Base-by-base conservation (phyloP, 192 early-diverging fungal genomes). In the Pilaira anomala region DNA sequence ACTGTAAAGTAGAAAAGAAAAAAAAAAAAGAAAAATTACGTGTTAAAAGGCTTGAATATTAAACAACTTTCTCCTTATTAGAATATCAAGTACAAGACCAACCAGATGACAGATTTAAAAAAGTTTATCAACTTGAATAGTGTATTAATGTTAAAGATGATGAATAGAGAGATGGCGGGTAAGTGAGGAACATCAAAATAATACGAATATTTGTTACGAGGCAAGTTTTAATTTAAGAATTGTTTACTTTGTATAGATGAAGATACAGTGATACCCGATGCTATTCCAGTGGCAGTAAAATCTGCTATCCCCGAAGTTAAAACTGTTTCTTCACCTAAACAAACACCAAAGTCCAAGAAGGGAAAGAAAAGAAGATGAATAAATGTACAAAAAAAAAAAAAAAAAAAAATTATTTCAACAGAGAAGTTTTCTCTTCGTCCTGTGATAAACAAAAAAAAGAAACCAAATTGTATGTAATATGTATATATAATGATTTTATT, bases 61-160 rank as follows among this genome's bases (percentile, higher is more conserved):
- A 18, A 30, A 28, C 28, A 40, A 30, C 16, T 45, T 48, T 22
- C 39, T 36, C 14, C 40, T 29, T 2, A 24, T 8, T 42, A 75
- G 85, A 65, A 73, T 45, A 39, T 87, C 19, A 89, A 88, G 62
- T 91, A 77, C 72, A 83, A 85, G 60, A 91, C 89, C 1, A 81
- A 89, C 63, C 80, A 83, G 58, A 67, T 80, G 49, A 78, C 76
- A 40, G 90, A 91, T 66, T 68, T 91, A 46, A 82, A 83, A 62
- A 90, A 87, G 66, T 87, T 91, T 68, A 87, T 89, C 55, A 69
- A 76, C 3, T 65, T 91, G 33, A 91, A 89, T 66, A 55, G 73
- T 1, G 76, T 74, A 7, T 63, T 91, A 66, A 87, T 91, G 87
- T 62, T 57, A 16, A 81, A 83, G 72, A 91, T 91, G 88, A 85